A percentile compares a stretch with the other conserved stretches of the same genome.
phyloP scores from a whole-genome alignment of 1,139 yeast species.

The Sugiyamaella paludigena region DNA sequence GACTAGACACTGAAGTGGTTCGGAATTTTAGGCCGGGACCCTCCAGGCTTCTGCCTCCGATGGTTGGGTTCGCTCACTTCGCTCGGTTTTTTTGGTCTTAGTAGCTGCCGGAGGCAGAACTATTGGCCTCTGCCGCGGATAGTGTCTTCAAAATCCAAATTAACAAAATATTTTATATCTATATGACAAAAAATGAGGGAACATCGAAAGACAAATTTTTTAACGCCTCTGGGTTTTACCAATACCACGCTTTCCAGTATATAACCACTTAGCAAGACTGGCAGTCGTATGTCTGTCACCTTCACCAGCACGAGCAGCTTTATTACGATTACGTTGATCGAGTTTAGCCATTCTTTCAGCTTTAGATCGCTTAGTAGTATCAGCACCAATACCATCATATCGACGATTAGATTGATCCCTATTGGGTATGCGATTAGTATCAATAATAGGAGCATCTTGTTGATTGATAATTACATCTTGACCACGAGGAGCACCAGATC shows the following conservation, averaged over 20 bases:
- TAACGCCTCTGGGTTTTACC: conserved; percentile 70
- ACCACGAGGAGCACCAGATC: conserved; percentile 48
- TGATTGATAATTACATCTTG: conserved; percentile 70
- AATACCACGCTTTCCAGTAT: conserved; percentile 93
- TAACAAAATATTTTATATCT: no score
- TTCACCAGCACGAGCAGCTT: conserved; percentile 92
- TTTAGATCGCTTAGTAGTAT: conserved; percentile 76
- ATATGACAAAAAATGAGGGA: no score
- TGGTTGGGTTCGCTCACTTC: no score
- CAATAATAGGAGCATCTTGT: conserved; percentile 33
- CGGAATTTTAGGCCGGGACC: no score
- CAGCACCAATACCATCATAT: conserved; percentile 73
- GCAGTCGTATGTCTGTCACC: conserved; percentile 89
- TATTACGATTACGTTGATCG: conserved; percentile 91
- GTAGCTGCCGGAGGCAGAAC: no score
- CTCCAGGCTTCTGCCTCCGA: no score
- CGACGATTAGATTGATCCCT: conserved; percentile 75
- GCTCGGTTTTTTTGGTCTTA: no score
- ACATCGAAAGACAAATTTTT: conserved; percentile 5
- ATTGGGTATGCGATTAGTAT: conserved; percentile 42
- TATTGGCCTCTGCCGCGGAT: no score
- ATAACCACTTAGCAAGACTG: conserved; percentile 87
- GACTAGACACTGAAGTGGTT: no score
- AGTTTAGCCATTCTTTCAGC: conserved; percentile 85
- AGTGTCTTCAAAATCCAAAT: no score